Conservation (phyloP, 176 grass and related monocot genomes). For the Aegilops speltoides region DNA sequence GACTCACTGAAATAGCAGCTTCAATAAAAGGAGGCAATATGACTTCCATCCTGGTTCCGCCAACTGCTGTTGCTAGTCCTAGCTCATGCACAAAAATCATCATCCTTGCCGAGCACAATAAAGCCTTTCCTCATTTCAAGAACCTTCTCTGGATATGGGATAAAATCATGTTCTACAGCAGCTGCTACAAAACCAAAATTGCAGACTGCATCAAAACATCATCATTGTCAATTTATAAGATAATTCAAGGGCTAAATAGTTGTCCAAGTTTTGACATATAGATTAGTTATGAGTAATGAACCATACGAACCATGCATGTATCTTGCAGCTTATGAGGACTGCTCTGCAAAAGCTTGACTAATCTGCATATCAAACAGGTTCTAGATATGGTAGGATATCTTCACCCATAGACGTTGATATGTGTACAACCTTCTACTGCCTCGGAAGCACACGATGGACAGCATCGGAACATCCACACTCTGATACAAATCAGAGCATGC, state of each 20-base stretch:
- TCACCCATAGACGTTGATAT: slow-evolving; percentile 11
- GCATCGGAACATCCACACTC: too few species aligned
- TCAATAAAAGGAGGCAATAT: slow-evolving; percentile 92
- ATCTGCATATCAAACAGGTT: slow-evolving; percentile 79
- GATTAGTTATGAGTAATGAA: not conserved
- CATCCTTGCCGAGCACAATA: slow-evolving; percentile 77
- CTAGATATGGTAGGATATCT: slow-evolving; percentile 96
- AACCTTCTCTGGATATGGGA: slow-evolving; percentile 87
- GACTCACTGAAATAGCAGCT: slow-evolving; percentile 85
- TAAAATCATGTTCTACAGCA: slow-evolving; percentile 86
- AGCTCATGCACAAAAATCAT: slow-evolving; percentile 81
- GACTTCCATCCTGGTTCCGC: slow-evolving; percentile 73
- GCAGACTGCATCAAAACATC: slow-evolving; percentile 74
- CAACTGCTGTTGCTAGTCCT: slow-evolving; percentile 90
- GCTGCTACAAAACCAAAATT: slow-evolving; percentile 81
- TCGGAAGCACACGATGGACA: too few species aligned
- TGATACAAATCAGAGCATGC: too few species aligned
- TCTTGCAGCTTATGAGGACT: slow-evolving; percentile 89
- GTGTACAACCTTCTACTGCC: too few species aligned
- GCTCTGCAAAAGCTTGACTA: slow-evolving; percentile 71
- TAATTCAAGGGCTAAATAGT: not conserved
- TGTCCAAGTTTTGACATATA: slow-evolving; percentile 6
- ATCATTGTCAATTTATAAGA: slow-evolving; percentile 25
- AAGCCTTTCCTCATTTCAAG: slow-evolving; percentile 97
- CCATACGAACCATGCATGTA: slow-evolving; percentile 88